phyloP scores from a whole-genome alignment of 306 rosid genomes.

The Elaeagnus macrophylla region DNA sequence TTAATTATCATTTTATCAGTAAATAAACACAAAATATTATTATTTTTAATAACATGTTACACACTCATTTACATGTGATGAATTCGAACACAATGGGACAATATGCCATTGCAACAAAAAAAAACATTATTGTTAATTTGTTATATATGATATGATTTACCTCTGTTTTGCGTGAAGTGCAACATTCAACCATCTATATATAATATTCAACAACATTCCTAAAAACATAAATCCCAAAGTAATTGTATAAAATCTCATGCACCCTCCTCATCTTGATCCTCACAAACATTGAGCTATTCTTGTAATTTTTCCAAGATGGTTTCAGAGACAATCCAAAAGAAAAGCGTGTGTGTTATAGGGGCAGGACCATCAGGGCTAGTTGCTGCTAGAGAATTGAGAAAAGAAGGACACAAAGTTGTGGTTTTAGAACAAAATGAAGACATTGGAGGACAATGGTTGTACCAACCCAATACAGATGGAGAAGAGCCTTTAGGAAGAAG shows the following conservation, averaged over 20 bases:
- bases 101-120: no score
- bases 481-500: constrained; percentile 61
- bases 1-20: no score
- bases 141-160: no score
- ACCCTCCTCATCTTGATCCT: background rate
- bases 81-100: no score
- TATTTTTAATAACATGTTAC: no score
- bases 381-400: constrained; percentile 72
- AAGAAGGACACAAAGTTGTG: constrained; percentile 64
- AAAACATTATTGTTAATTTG: no score
- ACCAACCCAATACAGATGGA: constrained; percentile 49
- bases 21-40: no score
- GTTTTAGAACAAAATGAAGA: constrained; percentile 77
- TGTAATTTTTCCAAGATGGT: constrained; percentile 31
- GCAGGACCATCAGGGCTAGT: constrained; percentile 88
- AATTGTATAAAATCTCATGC: background rate
- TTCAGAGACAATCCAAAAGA: constrained; percentile 36
- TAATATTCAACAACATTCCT: no score
- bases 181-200: no score
- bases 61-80: no score
- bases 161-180: no score
- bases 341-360: constrained; percentile 74
- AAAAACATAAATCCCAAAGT: background rate
- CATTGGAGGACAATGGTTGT: constrained; percentile 93
- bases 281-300: background rate